Base-by-base conservation (phyloP, 257 asterid genomes). In the Solanum microdontum region DNA sequence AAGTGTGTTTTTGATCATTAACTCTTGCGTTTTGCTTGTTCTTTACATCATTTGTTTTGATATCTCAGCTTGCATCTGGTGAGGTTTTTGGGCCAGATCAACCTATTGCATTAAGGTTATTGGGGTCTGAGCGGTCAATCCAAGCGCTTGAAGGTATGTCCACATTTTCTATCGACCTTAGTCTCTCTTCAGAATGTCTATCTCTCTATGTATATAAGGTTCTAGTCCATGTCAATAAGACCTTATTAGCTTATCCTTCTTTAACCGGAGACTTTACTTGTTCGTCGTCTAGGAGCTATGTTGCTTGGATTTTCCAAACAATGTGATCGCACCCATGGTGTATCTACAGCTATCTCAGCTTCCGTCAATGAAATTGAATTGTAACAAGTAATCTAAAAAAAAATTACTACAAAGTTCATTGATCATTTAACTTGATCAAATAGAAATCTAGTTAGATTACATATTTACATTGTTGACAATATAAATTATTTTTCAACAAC, bases 141-240 rank as follows among this genome's bases (percentile, higher is more conserved):
- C 93, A 94, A 93, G 99, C 99, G 7, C 99, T 97, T 88, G 99
- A 97, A 96, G 99, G 99, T 97, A 90, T 40, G 23, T 68, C 11
- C 75, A 11, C 11, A 2, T 13, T 68, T 28, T 28, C 36, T 5
- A 28, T 68, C 36, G 36, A 68, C 37, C 36, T 13, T 13, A 26
- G 1, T 68, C 36, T 68, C 75, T 26, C 36, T 26, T 12, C 75
- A 6, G 36, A 15, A 13, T 26, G 0, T 12, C 2, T 28, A 21
- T 68, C 36, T 68, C 73, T 66, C 73, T 66, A 11, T 64, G 70
- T 62, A 62, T n/a, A 0, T n/a, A n/a, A 10, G 70, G 72, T 64
- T 64, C 72, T 64, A 64, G 32, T n/a, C 9, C 73, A 24, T 66
- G 73, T 66, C 19, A 24, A 66, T 66, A 66, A 66, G 33, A 66